Percentiles rank a stretch among this genome's conserved stretches.
Conservation (phyloP, 768 basidiomycete species). For the Cystobasidium onofrii region DNA sequence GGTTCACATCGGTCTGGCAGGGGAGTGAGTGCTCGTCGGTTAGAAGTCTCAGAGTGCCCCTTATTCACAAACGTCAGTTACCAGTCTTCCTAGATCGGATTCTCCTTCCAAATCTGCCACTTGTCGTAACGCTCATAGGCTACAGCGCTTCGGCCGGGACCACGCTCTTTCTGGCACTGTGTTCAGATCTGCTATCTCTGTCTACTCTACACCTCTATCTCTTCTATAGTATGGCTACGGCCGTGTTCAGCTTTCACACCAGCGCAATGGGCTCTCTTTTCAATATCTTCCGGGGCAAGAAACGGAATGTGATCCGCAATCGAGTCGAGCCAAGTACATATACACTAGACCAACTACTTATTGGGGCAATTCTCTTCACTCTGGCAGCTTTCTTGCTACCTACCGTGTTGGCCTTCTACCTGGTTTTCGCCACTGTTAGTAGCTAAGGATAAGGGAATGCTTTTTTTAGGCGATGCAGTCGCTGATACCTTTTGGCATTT, state of each 20-base stretch:
- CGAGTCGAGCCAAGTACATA: constrained; percentile 87
- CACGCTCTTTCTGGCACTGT: constrained; percentile 60
- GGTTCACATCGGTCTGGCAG: constrained; percentile 61
- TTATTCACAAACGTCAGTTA: constrained; percentile 32
- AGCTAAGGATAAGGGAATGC: too few species aligned
- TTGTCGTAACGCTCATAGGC: constrained; percentile 44
- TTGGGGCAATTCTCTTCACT: constrained; percentile 83
- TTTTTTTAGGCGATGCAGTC: too few species aligned
- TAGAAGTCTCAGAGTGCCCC: constrained; percentile 6
- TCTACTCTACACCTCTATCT: constrained; percentile 65
- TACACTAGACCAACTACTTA: constrained; percentile 84
- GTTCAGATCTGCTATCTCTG: constrained; percentile 60
- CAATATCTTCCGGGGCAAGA: constrained; percentile 86
- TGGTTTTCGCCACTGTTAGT: constrained; percentile 62
- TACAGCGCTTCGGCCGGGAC: constrained; percentile 45
- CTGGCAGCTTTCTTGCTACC: constrained; percentile 71
- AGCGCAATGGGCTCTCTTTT: constrained; percentile 61
- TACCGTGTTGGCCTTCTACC: constrained; percentile 77
- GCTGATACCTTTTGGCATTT: neutral
- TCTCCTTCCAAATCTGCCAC: constrained; percentile 45
- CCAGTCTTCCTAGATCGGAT: constrained; percentile 35
- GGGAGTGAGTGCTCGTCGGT: constrained; percentile 51
- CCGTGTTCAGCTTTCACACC: constrained; percentile 58
- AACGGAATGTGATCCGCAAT: constrained; percentile 74
- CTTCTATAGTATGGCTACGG: constrained; percentile 59